Percentiles rank a stretch among this genome's conserved stretches.
These are phyloP conservation scores for Hypomontagnella monticulosa DNA, from an alignment of 495 filamentous ascomycete genomes.

Conservation along the genomic window DNA sequence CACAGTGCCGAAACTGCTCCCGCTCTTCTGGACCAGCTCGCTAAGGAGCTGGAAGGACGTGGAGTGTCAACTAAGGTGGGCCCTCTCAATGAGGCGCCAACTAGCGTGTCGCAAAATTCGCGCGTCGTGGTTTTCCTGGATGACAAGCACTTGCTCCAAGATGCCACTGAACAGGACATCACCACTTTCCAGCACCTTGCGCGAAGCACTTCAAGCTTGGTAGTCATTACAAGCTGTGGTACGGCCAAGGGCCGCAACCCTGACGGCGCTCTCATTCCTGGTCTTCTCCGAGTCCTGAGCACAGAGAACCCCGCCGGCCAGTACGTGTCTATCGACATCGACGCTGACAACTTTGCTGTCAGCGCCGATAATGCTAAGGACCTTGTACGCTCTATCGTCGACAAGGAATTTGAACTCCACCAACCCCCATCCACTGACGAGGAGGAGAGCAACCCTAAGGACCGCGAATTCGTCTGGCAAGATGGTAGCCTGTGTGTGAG, in stretches of 20 bases:
- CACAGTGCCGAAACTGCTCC: background rate
- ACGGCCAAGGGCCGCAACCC: slow-evolving; percentile 38
- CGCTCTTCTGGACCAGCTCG: background rate
- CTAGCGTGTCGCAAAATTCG: background rate
- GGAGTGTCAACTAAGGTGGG: background rate
- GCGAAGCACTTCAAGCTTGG: slow-evolving; percentile 26
- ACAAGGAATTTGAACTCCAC: slow-evolving; percentile 10
- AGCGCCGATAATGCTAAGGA: background rate
- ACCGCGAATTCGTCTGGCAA: slow-evolving; percentile 47
- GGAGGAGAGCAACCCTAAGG: slow-evolving; percentile 13
- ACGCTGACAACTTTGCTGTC: background rate
- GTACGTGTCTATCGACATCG: slow-evolving; percentile 45
- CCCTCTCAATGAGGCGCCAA: background rate
- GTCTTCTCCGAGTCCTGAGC: slow-evolving; percentile 44
- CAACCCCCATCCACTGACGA: slow-evolving; percentile 2
- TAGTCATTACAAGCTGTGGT: slow-evolving; percentile 48
- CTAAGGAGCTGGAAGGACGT: background rate
- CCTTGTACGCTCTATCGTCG: background rate
- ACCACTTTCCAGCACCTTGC: slow-evolving; percentile 37
- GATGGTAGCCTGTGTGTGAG: slow-evolving; percentile 46
- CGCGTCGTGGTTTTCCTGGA: slow-evolving; percentile 36
- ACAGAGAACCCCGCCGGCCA: slow-evolving; percentile 39
- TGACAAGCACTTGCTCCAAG: slow-evolving; percentile 20
- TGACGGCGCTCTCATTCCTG: slow-evolving; percentile 36
- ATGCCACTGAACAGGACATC: slow-evolving; percentile 20